phyloP scores from a whole-genome alignment of 371 early-diverging fungal genomes.

The Enteropsectra breve region DNA sequence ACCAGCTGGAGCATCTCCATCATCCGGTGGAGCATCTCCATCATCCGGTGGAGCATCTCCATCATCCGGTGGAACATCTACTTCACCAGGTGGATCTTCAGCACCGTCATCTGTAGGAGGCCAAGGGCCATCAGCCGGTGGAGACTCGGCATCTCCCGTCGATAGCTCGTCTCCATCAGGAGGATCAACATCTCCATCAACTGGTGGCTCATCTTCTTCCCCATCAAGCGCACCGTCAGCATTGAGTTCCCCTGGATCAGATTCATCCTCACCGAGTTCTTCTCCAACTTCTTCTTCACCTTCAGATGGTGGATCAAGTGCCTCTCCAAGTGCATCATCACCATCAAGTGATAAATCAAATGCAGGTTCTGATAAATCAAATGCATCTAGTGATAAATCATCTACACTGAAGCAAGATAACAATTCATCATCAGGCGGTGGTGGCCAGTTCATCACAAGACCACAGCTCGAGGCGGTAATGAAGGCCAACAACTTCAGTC shows the following conservation, averaged over 20 bases:
- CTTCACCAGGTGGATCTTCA: slow-evolving; percentile 1
- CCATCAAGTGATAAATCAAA: neutral
- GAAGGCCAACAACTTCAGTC: slow-evolving; percentile 32
- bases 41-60: neutral
- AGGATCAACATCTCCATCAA: neutral
- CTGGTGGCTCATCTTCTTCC: neutral
- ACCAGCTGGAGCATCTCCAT: neutral
- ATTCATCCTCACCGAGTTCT: neutral
- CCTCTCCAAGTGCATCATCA: neutral
- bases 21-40: neutral
- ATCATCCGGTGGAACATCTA: neutral
- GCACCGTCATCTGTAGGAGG: neutral
- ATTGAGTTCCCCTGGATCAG: neutral
- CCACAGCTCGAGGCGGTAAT: slow-evolving; percentile 39
- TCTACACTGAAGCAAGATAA: neutral
- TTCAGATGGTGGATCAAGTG: neutral
- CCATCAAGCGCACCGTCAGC: neutral
- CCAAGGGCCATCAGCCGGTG: neutral
- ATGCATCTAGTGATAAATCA: neutral
- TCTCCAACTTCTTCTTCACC: neutral
- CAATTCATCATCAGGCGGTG: neutral
- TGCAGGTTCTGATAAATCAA: neutral
- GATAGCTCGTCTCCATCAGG: neutral
- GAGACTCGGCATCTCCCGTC: neutral
- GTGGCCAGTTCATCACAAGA: slow-evolving; percentile 32